phyloP scores from a whole-genome alignment of 2,329 filamentous ascomycete species.

The Pestalotiopsis sp. region DNA sequence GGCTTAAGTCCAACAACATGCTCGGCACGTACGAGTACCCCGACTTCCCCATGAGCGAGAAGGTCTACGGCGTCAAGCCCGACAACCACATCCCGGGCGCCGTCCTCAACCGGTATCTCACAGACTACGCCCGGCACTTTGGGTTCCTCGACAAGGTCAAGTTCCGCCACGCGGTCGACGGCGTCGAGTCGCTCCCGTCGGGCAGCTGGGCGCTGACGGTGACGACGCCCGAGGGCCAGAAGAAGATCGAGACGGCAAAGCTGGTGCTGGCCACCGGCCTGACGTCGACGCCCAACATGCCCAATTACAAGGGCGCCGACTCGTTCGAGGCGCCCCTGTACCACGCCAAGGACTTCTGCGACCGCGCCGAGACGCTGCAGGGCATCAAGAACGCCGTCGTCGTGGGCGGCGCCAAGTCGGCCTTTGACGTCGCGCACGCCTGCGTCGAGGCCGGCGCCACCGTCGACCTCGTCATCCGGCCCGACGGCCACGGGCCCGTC shows the following conservation, averaged over 20 bases:
- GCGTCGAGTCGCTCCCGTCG: slow-evolving; percentile 38
- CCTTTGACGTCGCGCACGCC: slow-evolving; percentile 62
- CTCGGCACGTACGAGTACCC: slow-evolving; percentile 40
- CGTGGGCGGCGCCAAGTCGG: slow-evolving; percentile 61
- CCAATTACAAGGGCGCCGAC: slow-evolving; percentile 46
- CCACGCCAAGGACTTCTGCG: slow-evolving; percentile 53
- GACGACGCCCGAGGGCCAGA: slow-evolving; percentile 9
- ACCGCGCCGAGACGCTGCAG: slow-evolving; percentile 29
- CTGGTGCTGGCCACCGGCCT: slow-evolving; percentile 63
- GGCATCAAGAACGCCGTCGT: slow-evolving; percentile 44
- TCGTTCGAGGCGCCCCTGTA: slow-evolving; percentile 53
- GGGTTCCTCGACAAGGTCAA: slow-evolving; percentile 47
- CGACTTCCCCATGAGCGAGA: slow-evolving; percentile 33
- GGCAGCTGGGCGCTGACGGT: slow-evolving; percentile 28
- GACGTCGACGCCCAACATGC: slow-evolving; percentile 56
- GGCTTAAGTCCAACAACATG: slow-evolving; percentile 45
- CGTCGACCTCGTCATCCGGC: slow-evolving; percentile 57
- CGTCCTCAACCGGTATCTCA: slow-evolving; percentile 57
- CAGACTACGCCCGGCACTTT: slow-evolving; percentile 53
- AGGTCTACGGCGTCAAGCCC: slow-evolving; percentile 36
- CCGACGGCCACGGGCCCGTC: slow-evolving; percentile 51
- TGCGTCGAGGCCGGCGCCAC: slow-evolving; percentile 51
- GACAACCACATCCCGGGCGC: slow-evolving; percentile 60
- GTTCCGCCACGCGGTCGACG: slow-evolving; percentile 50
- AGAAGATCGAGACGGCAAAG: slow-evolving; percentile 38